Evolutionary conservation across 495 filamentous ascomycete species (phyloP).

Genomic region (Beverwykella pulmonaria): DNA sequence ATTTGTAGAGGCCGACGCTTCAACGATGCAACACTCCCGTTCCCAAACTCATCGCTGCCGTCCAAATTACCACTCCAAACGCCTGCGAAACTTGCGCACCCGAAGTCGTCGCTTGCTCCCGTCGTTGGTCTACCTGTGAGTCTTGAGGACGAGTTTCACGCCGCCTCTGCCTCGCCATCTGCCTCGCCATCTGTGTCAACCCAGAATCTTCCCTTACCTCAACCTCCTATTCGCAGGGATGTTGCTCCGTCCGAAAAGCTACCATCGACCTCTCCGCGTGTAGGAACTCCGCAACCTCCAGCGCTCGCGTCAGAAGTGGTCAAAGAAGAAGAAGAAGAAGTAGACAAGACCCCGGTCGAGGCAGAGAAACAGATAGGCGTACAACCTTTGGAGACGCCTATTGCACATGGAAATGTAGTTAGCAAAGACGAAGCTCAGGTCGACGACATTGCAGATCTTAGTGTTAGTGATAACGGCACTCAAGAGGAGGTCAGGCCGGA

Average conservation of each 20-base stretch:
- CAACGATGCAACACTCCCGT: constrained; percentile 60
- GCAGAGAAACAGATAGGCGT: constrained; percentile 1
- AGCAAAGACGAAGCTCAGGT: background rate
- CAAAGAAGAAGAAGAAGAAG: constrained; percentile 6
- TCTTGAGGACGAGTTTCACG: constrained; percentile 31
- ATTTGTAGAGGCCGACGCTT: constrained; percentile 56
- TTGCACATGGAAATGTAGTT: background rate
- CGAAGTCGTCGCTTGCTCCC: constrained; percentile 20
- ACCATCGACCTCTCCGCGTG: background rate
- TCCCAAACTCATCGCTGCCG: constrained; percentile 26
- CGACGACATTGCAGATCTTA: background rate
- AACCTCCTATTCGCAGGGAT: constrained; percentile 3
- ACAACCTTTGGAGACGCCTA: background rate
- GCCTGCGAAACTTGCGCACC: constrained; percentile 18
- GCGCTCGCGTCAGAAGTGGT: background rate
- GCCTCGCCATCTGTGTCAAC: constrained; percentile 29
- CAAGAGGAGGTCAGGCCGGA: constrained; percentile 19
- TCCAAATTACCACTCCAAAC: constrained; percentile 25
- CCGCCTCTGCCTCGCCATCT: constrained; percentile 35
- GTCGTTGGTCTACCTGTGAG: background rate
- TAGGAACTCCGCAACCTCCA: constrained; percentile 2
- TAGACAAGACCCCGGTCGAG: background rate
- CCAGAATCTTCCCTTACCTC: constrained; percentile 9
- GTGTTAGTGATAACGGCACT: background rate
- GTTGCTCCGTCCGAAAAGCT: background rate